Evolutionary conservation across 257 asterid genomes (phyloP), one percentile per base, ranked within the genome.

Genomic region (Solanum tacnaense): DNA sequence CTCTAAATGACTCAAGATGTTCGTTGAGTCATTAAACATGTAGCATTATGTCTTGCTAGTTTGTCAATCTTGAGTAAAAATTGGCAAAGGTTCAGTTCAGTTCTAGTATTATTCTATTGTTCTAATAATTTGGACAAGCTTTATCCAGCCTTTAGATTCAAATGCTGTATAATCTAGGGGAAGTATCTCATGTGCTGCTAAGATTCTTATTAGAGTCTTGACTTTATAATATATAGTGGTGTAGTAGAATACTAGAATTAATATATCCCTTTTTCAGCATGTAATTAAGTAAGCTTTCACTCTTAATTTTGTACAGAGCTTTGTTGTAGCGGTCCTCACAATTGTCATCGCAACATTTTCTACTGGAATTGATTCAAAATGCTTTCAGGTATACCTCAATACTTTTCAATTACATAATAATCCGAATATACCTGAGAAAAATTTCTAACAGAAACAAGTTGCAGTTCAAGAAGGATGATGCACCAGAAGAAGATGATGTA

Each of bases 331-430:
- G 2, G 93, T 92, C 81, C 88, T 90, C 10, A 91, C 94, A 32
- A 91, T 92, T 34, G 94, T 92, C 21, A 88, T 92, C 10, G 94
- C 94, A 27, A 92, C 94, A 38, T 92, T 92, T 87, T 91, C 94
- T 8, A 92, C 94, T 2, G 94, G 94, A 82, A 91, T 91, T 52
- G 93, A 91, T 86, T 92, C 94, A 46, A 88, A 91, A 89, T 90
- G 93, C 88, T 92, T 92, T 88, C 94, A 92, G 94, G 94, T 92
- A 65, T 35, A 10, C 84, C 87, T 88, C 85, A 25, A 84, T 44
- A 6, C 21, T 65, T 44, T 83, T 84, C 29, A 34, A 11, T 27
- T 76, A 13, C 25, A 27, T 49, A 39, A 71, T 85, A 20, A 10
- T 18, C 46, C 62, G 62, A 56, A 56, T 56, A 38, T 46, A 73